Conservation (phyloP, 2,329 filamentous ascomycete species). For the Alternaria dauci region DNA sequence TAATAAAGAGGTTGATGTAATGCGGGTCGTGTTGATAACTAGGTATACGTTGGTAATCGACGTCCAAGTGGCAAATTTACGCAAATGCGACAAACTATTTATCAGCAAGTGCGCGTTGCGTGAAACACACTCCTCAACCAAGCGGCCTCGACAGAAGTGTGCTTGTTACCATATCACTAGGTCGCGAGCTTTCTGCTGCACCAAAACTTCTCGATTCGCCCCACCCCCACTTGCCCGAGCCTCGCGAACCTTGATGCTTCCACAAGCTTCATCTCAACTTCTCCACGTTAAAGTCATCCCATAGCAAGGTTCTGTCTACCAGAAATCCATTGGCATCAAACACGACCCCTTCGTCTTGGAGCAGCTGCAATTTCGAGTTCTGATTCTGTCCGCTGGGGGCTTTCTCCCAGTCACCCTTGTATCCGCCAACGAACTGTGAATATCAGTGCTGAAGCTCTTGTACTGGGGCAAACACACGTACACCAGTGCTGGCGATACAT, state of each 20-base stretch:
- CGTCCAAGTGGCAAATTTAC: slow-evolving; percentile 12
- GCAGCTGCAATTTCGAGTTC: slow-evolving; percentile 68
- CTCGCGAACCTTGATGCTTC: slow-evolving; percentile 1
- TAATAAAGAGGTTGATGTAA: not conserved
- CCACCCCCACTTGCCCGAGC: slow-evolving; percentile 28
- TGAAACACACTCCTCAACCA: not conserved
- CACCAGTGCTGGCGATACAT: slow-evolving; percentile 76
- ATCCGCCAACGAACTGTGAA: slow-evolving; percentile 66
- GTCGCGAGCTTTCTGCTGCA: not conserved
- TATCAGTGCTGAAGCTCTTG: slow-evolving; percentile 7
- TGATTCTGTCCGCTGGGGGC: slow-evolving; percentile 69
- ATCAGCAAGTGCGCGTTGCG: slow-evolving; percentile 3
- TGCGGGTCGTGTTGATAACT: not conserved
- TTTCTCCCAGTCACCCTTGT: slow-evolving; percentile 71
- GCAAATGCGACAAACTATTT: slow-evolving; percentile 2
- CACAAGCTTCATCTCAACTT: slow-evolving; percentile 29
- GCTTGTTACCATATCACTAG: not conserved
- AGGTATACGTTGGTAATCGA: not conserved
- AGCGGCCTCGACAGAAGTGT: not conserved
- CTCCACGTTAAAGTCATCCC: slow-evolving; percentile 53
- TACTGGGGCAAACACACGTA: slow-evolving; percentile 39
- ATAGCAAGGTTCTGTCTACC: slow-evolving; percentile 57
- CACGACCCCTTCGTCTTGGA: slow-evolving; percentile 70
- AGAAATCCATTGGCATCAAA: slow-evolving; percentile 69
- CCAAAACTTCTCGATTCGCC: slow-evolving; percentile 24